Base-by-base conservation (phyloP, 169 alveolate species). In the Eimeria falciformis region DNA sequence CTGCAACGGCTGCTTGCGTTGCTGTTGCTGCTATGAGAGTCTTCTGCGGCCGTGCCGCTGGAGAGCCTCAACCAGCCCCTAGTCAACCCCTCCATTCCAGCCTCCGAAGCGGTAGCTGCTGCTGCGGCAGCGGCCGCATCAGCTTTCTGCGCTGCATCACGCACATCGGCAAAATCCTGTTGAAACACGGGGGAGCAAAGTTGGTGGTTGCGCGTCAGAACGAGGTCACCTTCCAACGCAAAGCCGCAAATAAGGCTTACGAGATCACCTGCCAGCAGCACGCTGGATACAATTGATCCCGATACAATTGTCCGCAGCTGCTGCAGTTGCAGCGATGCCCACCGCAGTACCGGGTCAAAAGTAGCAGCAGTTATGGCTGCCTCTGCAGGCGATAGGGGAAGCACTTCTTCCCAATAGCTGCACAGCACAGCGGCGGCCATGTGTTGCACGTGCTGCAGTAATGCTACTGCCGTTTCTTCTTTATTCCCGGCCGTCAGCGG, bases 311-410 rank as follows among this genome's bases (percentile, higher is more conserved):
- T 81, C 17, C 89, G 25, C 89, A 81, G 68, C 55, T 81, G 43
- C 89, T 81, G 89, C 55, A 81, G 77, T 75, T 81, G 89, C n/a
- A 81, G 2, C n/a, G 89, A 81, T n/a, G 89, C 89, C 89, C 89
- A 81, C 77, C 55, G 50, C 33, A 81, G 29, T 46, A 81, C 27
- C 53, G 55, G 21, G 50, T 55, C 75, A 53, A 53, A 37, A 43
- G 77, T 12, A 81, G 77, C 43, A 14, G 77, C 56, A 23, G 43
- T 66, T 50, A 33, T 65, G 55, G 58, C 62, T 55, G 71, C 75
- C n/a, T 5, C 33, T 50, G 27, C 89, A 18, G 18, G 89, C 77
- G 50, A 56, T 5, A 37, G 25, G 50, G 89, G 89, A 2, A 81
- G 55, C 37, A 17, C 46, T 12, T 25, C 2, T 33, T 81, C 89